Evolutionary conservation across 208 protist genomes (phyloP).

Genomic region (Trypanosoma boissoni): DNA sequence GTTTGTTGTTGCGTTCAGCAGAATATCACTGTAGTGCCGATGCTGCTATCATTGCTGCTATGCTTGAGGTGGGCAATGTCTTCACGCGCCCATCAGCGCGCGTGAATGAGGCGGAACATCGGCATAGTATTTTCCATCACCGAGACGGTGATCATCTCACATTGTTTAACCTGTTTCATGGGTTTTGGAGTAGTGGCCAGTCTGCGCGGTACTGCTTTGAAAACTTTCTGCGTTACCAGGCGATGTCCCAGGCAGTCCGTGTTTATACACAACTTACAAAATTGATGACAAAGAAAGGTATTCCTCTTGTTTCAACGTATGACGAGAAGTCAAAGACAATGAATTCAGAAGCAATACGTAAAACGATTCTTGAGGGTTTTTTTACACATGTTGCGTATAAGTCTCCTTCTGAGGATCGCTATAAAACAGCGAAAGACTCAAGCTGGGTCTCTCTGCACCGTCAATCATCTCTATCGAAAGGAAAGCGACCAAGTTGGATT

Average conservation of each 20-base stretch:
- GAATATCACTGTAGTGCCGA: slow-evolving; percentile 78
- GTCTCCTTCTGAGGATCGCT: slow-evolving; percentile 25
- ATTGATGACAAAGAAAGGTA: slow-evolving; percentile 44
- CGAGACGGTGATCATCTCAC: slow-evolving; percentile 80
- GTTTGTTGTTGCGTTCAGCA: slow-evolving; percentile 86
- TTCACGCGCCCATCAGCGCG: slow-evolving; percentile 44
- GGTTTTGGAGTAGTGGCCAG: slow-evolving; percentile 38
- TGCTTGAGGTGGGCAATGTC: slow-evolving; percentile 78
- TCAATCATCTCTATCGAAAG: slow-evolving; percentile 34
- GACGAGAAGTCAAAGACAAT: slow-evolving; percentile 34
- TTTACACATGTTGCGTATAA: slow-evolving; percentile 80
- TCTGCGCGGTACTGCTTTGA: slow-evolving; percentile 61
- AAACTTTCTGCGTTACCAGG: slow-evolving; percentile 63
- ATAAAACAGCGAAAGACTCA: slow-evolving; percentile 66
- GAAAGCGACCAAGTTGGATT: slow-evolving; percentile 49
- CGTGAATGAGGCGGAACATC: slow-evolving; percentile 38
- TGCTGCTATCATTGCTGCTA: slow-evolving; percentile 80
- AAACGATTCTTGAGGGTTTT: slow-evolving; percentile 79
- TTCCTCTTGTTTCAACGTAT: slow-evolving; percentile 66
- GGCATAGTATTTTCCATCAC: slow-evolving; percentile 43
- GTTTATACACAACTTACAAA: slow-evolving; percentile 74
- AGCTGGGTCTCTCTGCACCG: slow-evolving; percentile 41
- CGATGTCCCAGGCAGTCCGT: slow-evolving; percentile 65
- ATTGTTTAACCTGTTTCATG: slow-evolving; percentile 81
- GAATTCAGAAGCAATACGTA: slow-evolving; percentile 68